Percentiles rank a stretch among this genome's conserved stretches.
Evolutionary conservation across 2,329 filamentous ascomycete genomes (phyloP).

Genomic region (Monilinia fructicola): DNA sequence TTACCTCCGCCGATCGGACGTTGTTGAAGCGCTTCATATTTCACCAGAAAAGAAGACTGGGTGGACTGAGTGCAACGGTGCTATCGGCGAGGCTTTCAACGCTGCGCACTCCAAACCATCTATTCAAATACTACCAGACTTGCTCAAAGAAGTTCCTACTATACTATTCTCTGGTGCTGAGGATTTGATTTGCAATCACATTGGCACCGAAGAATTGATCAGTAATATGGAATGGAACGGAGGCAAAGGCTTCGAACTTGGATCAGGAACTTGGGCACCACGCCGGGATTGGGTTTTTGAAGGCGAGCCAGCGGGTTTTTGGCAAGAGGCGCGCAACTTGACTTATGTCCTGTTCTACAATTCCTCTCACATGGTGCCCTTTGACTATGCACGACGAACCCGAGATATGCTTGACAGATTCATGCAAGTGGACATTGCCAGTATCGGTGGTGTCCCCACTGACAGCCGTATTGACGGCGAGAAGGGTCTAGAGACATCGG

Average conservation of each 20-base stretch:
- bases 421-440: slow-evolving; percentile 86
- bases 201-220: slow-evolving; percentile 90
- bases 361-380: slow-evolving; percentile 96
- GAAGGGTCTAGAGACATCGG: slow-evolving; percentile 64
- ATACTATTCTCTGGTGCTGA: slow-evolving; percentile 90
- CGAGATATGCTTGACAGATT: slow-evolving; percentile 98
- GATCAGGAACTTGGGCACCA: slow-evolving; percentile 86
- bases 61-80: slow-evolving; percentile 86
- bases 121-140: slow-evolving; percentile 69
- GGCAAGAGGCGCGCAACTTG: slow-evolving; percentile 90
- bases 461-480: slow-evolving; percentile 70
- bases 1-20: slow-evolving; percentile 81
- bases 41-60: slow-evolving; percentile 78
- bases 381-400: slow-evolving; percentile 81
- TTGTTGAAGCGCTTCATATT: slow-evolving; percentile 77
- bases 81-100: slow-evolving; percentile 71
- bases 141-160: slow-evolving; percentile 75
- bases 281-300: slow-evolving; percentile 93
- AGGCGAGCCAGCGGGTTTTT: slow-evolving; percentile 81
- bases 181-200: slow-evolving; percentile 95
- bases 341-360: slow-evolving; percentile 97
- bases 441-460: slow-evolving; percentile 72
- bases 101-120: slow-evolving; percentile 71
- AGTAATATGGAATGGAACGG: slow-evolving; percentile 89
- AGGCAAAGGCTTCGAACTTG: slow-evolving; percentile 84